Base-by-base conservation (phyloP, 345 rosid species). In the Lenwebbia sp. region DNA sequence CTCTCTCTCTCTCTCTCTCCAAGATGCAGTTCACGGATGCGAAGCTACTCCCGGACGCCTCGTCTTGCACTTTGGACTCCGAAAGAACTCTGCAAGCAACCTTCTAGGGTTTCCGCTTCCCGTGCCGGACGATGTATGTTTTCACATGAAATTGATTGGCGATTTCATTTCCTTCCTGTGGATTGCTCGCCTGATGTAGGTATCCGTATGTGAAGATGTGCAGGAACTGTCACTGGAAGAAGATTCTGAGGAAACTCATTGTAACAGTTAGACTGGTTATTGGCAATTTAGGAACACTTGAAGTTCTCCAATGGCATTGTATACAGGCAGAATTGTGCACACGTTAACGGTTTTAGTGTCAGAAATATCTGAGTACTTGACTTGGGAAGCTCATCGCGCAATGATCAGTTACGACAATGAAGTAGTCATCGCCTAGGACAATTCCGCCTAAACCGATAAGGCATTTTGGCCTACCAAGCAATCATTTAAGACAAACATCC, bases 181-280 rank as follows among this genome's bases (percentile, higher is more conserved):
- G n/a, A n/a, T n/a, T n/a, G n/a, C n/a, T n/a, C n/a, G n/a, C n/a
- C n/a, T n/a, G n/a, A n/a, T n/a, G n/a, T n/a, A 94, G 99, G 92
- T 92, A 94, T 82, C 99, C 99, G 10, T 97, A 94, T 84, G 99
- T 97, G 81, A n/a, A n/a, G n/a, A n/a, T n/a, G n/a, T n/a, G n/a
- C n/a, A n/a, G n/a, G n/a, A n/a, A n/a, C n/a, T n/a, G n/a, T n/a
- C n/a, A n/a, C n/a, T n/a, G n/a, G n/a, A n/a, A n/a, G n/a, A n/a
- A n/a, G n/a, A n/a, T n/a, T n/a, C n/a, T n/a, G n/a, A n/a, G n/a
- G 22, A 30, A 62, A 30, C 75, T 30, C 75, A 30, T 30, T 14
- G 41, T 62, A 7, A 17, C 40, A 15, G 33, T 62, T 12, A 37
- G 41, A 62, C 33, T 30, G 75, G 41, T 14, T 15, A 65, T 33